Percentiles rank a stretch among this genome's conserved stretches.
phyloP scores from a whole-genome alignment of 495 filamentous ascomycete species.

The Daldinia loculata region DNA sequence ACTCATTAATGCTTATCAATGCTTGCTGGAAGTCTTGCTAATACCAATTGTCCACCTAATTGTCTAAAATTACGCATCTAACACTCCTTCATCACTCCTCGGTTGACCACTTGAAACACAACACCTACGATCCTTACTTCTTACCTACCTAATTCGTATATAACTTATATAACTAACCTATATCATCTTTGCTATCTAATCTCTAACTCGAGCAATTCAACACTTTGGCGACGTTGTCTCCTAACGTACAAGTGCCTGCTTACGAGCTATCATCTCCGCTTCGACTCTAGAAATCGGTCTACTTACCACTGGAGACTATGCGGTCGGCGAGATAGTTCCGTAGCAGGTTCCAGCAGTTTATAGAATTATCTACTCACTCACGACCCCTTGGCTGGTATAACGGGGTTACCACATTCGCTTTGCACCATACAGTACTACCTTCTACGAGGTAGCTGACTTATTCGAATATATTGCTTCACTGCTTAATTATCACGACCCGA shows the following conservation, averaged over 20 bases:
- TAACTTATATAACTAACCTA: too few species aligned
- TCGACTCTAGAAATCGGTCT: neutral
- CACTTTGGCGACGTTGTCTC: neutral
- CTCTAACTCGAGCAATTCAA: neutral
- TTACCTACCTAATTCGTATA: slow-evolving; percentile 12
- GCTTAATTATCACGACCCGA: neutral
- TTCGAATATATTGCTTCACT: neutral
- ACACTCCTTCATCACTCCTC: slow-evolving; percentile 30
- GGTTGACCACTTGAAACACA: slow-evolving; percentile 30
- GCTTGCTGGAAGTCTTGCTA: neutral
- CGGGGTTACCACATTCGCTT: slow-evolving; percentile 9
- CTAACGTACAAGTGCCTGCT: neutral
- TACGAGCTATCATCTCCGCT: neutral
- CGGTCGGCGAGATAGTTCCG: slow-evolving; percentile 14
- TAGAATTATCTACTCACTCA: neutral
- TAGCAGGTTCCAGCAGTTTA: slow-evolving; percentile 4
- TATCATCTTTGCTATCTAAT: neutral
- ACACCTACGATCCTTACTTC: slow-evolving; percentile 33
- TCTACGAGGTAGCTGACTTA: neutral
- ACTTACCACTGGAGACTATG: slow-evolving; percentile 22
- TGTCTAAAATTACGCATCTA: slow-evolving; percentile 8
- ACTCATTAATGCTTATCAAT: slow-evolving; percentile 25
- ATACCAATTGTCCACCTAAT: too few species aligned
- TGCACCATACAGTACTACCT: neutral
- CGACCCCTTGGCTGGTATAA: slow-evolving; percentile 10